Conservation (phyloP, 2,329 filamentous ascomycete genomes). For the Cladosporium sp. region DNA sequence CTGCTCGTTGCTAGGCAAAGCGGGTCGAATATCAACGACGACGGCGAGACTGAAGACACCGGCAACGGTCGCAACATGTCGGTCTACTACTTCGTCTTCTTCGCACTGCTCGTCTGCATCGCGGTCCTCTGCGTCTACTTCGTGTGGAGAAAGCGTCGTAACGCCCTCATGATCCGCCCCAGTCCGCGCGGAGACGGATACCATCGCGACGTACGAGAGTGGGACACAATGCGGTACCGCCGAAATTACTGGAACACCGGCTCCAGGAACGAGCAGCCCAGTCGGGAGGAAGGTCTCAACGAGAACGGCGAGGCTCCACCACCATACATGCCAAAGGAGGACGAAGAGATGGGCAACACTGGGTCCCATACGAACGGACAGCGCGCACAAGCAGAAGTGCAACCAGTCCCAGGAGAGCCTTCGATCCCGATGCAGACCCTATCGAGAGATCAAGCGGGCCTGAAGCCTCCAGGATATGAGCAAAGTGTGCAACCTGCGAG, state of each 20-base stretch:
- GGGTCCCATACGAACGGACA: not conserved
- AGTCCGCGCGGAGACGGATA: constrained; percentile 24
- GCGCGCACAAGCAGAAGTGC: not conserved
- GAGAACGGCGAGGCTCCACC: constrained; percentile 66
- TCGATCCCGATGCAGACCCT: constrained; percentile 43
- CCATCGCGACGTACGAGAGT: constrained; percentile 38
- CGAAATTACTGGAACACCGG: constrained; percentile 31
- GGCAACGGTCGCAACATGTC: constrained; percentile 34
- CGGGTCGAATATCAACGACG: constrained; percentile 2
- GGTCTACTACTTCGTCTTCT: constrained; percentile 58
- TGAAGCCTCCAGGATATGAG: constrained; percentile 46
- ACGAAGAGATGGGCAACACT: constrained; percentile 24
- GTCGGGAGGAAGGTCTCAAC: constrained; percentile 58
- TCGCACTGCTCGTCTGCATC: constrained; percentile 53
- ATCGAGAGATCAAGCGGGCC: constrained; percentile 37
- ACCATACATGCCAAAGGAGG: constrained; percentile 52
- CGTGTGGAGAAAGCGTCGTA: constrained; percentile 47
- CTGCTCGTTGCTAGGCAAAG: constrained; percentile 2
- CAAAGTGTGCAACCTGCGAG: constrained; percentile 23
- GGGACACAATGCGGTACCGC: constrained; percentile 27
- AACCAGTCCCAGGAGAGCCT: constrained; percentile 17
- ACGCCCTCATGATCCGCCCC: constrained; percentile 27
- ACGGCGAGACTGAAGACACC: constrained; percentile 21
- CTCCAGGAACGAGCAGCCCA: constrained; percentile 24
- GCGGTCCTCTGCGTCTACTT: constrained; percentile 47